A percentile compares a stretch with the other conserved stretches of the same genome.
Evolutionary conservation across 768 basidiomycete species (phyloP).

Genomic region (Rhizopogon roseolus): DNA sequence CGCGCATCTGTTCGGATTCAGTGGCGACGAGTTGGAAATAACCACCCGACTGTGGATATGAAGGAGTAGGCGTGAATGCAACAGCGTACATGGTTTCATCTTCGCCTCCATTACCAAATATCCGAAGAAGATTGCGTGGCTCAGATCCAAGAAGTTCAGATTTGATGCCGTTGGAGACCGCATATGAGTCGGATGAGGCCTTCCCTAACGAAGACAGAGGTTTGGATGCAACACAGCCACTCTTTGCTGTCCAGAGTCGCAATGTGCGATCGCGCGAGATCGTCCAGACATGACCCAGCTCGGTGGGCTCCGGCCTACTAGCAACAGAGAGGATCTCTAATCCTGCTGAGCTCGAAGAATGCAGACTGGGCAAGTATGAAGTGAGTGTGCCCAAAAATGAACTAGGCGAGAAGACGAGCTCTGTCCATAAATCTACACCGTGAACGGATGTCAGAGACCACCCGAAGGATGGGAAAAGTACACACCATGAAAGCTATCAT

Average conservation of each 20-base stretch:
- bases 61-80: conserved; percentile 66
- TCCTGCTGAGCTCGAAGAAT: conserved; percentile 40
- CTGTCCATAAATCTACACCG: conserved; percentile 63
- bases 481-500: conserved; percentile 57
- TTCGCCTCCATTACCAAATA: conserved; percentile 45
- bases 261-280: conserved; percentile 84
- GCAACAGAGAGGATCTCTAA: conserved; percentile 69
- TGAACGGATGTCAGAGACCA: conserved; percentile 8
- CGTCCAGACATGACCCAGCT: conserved; percentile 73
- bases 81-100: conserved; percentile 59
- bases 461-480: conserved; percentile 8
- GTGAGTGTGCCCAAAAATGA: conserved; percentile 67
- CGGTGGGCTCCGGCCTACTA: conserved; percentile 71
- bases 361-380: conserved; percentile 55
- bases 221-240: conserved; percentile 67
- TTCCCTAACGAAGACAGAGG: conserved; percentile 37
- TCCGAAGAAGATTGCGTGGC: conserved; percentile 58
- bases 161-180: conserved; percentile 22
- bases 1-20: conserved; percentile 53
- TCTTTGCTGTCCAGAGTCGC: conserved; percentile 77
- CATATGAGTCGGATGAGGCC: conserved; percentile 22
- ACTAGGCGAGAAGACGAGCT: conserved; percentile 56
- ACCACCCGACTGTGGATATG: conserved; percentile 68
- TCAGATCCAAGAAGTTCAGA: conserved; percentile 54
- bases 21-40: conserved; percentile 66